Evolutionary conservation across 2,329 filamentous ascomycete species (phyloP), one percentile per base, ranked within the genome.

Genomic region (Pseudopyricularia cyperi): DNA sequence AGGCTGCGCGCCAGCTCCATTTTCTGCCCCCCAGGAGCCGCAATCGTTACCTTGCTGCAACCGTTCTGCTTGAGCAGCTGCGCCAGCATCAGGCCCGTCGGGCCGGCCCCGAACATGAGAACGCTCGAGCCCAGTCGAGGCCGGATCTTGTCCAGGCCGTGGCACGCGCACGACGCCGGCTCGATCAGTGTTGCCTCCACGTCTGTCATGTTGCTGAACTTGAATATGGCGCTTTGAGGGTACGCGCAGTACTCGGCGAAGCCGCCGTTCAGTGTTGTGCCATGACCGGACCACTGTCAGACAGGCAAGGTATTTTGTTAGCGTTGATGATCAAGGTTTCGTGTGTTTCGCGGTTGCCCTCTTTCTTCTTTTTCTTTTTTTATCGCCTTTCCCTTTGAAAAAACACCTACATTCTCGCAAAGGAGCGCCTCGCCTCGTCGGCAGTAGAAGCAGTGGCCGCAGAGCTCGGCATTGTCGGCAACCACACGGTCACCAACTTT

Each of bases 371-470:
- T n/a, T n/a, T n/a, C n/a, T n/a, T n/a, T n/a, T n/a, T n/a, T n/a
- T n/a, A n/a, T n/a, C n/a, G n/a, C n/a, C n/a, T n/a, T n/a, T n/a
- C n/a, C n/a, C n/a, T n/a, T n/a, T n/a, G n/a, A n/a, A n/a, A n/a
- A n/a, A n/a, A n/a, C n/a, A 55, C 64, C 53, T 52, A 67, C 64
- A 58, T 83, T 74, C 65, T 85, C 82, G 64, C 83, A 88, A 52
- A 86, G 76, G 47, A 87, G 68, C 30, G 79, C 72, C 62, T 86
- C 75, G 51, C 83, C 82, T 53, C 81, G 77, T 57, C 79, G 77
- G 69, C 83, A 87, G 70, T 86, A 85, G 72, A 84, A 85, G 69
- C 83, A 87, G 65, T 82, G 76, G 48, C 77, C 78, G 66, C 83
- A 87, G 44, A 85, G 75, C 63, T 86, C 77, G 15, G 77, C 77